Conservation (phyloP, 2,329 filamentous ascomycete species). For the Basipetospora chlamydospora region DNA sequence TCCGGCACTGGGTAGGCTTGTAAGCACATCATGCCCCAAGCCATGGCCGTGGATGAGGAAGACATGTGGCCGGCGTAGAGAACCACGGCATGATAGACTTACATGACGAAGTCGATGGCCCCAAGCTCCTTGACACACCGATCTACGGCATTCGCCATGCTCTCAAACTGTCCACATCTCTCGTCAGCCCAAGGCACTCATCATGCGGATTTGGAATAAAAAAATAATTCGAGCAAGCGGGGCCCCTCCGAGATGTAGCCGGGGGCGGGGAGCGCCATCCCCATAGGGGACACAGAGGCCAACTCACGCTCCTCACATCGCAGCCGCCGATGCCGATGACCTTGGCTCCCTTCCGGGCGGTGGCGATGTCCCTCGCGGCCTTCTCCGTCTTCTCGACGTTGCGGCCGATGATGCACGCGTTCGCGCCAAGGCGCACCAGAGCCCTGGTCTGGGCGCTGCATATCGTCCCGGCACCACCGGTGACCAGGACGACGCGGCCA, state of each 20-base stretch:
- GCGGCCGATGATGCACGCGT: slow-evolving; percentile 87
- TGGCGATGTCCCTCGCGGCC: slow-evolving; percentile 69
- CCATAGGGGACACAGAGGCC: too few species aligned
- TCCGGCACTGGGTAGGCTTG: slow-evolving; percentile 49
- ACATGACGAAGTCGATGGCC: slow-evolving; percentile 86
- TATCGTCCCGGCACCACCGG: slow-evolving; percentile 84
- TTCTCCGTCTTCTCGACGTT: slow-evolving; percentile 76
- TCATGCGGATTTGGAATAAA: too few species aligned
- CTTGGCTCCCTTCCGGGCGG: slow-evolving; percentile 60
- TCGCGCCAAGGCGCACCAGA: slow-evolving; percentile 76
- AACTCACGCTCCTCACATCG: slow-evolving; percentile 55
- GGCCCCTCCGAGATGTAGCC: too few species aligned
- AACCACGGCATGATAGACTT: too few species aligned
- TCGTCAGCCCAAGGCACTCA: too few species aligned
- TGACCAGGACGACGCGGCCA: slow-evolving; percentile 85
- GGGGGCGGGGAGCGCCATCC: too few species aligned
- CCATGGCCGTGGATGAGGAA: too few species aligned
- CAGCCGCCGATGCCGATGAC: slow-evolving; percentile 76
- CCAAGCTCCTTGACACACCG: slow-evolving; percentile 72
- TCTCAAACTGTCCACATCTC: slow-evolving; percentile 45
- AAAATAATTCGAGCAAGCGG: too few species aligned
- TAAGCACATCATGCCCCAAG: too few species aligned
- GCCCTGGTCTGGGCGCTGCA: slow-evolving; percentile 90
- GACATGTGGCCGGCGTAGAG: too few species aligned
- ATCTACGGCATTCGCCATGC: slow-evolving; percentile 59